Base-by-base conservation (phyloP, 2,329 filamentous ascomycete genomes). In the Fusarium subglutinans region DNA sequence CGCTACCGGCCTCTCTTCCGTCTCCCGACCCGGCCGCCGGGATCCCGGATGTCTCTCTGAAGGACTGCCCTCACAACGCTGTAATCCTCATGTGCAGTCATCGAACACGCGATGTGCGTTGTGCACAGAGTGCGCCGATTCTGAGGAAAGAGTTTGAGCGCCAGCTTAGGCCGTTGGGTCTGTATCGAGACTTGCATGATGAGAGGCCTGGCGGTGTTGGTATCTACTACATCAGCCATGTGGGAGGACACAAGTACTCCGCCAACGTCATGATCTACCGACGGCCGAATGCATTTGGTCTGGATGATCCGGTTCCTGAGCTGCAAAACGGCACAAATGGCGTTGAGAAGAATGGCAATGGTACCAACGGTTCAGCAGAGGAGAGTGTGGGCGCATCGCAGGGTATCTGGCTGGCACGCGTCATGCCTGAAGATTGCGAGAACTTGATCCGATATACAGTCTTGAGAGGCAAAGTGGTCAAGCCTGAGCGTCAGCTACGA, bases 241-340 rank as follows among this genome's bases (percentile, higher is more conserved):
- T 98, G 6, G 96, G 96, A 35, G 96, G 96, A 1, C 96, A 99
- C 86, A 98, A 98, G 85, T 98, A 97, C 84, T 91, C 92, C 53
- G 96, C 96, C 35, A 99, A 99, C 79, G 90, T 98, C 77, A 93
- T 99, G 86, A 87, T 99, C 3, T 98, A 99, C 82, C 89, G 96
- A 15, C 88, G 88, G 61, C 86, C 85, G 12, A 86, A 90, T 76
- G 86, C 89, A 2, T 90, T 90, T 78, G 88, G 88, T 1, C 76
- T 88, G 47, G 88, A 90, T 64, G 83, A 83, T 5, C 76, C 81
- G 43, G 76, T 81, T 54, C 33, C 28, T 28, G 50, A 75, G 80
- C 60, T 77, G 75, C 18, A 77, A 80, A 75, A 73, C 11, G 68
- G 56, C 59, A 78, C 79, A 54, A 63, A 81, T 78, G 58, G 78